Evolutionary conservation across 192 early-diverging fungal species (phyloP).

Genomic region (Coemansia biformis): DNA sequence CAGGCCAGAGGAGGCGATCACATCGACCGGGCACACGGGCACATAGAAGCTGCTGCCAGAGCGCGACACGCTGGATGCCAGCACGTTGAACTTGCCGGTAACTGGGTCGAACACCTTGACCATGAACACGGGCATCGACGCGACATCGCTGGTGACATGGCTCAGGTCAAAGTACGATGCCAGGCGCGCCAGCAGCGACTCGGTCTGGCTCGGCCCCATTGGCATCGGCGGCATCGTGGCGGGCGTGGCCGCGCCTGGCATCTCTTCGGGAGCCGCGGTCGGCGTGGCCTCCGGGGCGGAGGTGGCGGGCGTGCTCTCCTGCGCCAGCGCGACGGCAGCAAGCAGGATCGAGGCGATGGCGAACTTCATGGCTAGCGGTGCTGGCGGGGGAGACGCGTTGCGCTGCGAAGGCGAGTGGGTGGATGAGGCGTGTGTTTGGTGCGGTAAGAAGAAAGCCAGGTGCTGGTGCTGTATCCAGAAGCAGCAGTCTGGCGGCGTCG

Average conservation of each 20-base stretch:
- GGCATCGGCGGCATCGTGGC: neutral
- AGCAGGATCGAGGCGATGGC: constrained; percentile 1
- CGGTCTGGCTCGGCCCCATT: too few species aligned
- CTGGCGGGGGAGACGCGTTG: neutral
- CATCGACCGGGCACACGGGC: constrained; percentile 15
- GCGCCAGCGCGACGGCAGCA: constrained; percentile 2
- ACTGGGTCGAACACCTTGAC: constrained; percentile 16
- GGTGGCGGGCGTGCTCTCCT: neutral
- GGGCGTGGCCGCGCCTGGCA: neutral
- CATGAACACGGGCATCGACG: constrained; percentile 5
- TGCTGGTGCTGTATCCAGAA: constrained; percentile 2
- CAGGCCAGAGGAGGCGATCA: constrained; percentile 1
- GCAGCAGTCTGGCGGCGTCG: neutral
- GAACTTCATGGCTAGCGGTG: neutral
- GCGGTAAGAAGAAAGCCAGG: constrained; percentile 1
- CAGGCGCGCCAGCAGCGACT: constrained; percentile 11
- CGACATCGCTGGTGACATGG: constrained; percentile 1
- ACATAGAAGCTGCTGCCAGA: constrained; percentile 14
- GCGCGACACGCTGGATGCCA: constrained; percentile 8
- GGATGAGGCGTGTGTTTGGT: neutral
- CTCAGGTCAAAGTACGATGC: constrained; percentile 22
- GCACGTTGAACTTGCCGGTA: constrained; percentile 8
- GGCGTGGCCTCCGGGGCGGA: neutral
- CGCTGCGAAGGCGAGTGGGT: neutral
- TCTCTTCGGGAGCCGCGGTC: neutral